These are phyloP conservation scores for Rhynchosporium agropyri DNA, from an alignment of 2,329 filamentous ascomycete species.

Conservation along the genomic window DNA sequence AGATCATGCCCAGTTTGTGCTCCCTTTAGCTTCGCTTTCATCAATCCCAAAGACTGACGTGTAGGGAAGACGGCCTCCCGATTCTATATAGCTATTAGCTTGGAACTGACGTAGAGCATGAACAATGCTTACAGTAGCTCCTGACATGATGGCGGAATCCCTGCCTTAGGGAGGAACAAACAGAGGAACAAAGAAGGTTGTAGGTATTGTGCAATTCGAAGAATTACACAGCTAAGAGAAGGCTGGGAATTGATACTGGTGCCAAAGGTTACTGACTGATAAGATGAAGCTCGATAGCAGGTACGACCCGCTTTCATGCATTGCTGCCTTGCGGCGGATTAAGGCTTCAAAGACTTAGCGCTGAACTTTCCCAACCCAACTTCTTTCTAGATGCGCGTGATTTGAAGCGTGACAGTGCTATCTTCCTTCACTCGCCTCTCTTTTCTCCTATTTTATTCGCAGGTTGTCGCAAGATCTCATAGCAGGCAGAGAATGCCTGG, in stretches of 20 bases:
- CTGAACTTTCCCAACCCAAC: slow-evolving; percentile 21
- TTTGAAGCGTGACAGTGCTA: slow-evolving; percentile 27
- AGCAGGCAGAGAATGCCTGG: slow-evolving; percentile 43
- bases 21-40: slow-evolving; percentile 98
- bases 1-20: slow-evolving; percentile 90
- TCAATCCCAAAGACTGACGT: slow-evolving; percentile 91
- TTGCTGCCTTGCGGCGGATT: slow-evolving; percentile 12
- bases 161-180: slow-evolving; percentile 4
- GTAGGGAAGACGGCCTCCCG: slow-evolving; percentile 97
- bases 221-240: background rate
- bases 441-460: slow-evolving; percentile 24
- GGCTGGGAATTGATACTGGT: background rate
- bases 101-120: slow-evolving; percentile 19
- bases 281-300: slow-evolving; percentile 33
- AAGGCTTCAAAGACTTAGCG: slow-evolving; percentile 22
- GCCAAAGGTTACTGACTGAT: slow-evolving; percentile 23
- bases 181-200: background rate
- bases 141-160: slow-evolving; percentile 50
- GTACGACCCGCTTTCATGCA: slow-evolving; percentile 22
- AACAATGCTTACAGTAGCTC: slow-evolving; percentile 49
- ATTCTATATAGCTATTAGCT: slow-evolving; percentile 59
- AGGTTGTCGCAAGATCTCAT: slow-evolving; percentile 34
- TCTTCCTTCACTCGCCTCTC: slow-evolving; percentile 24
- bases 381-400: slow-evolving; percentile 29
- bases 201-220: background rate